A percentile compares a stretch with the other conserved stretches of the same genome.
phyloP scores from a whole-genome alignment of 768 basidiomycete species.

The Hypholoma sublateritium region DNA sequence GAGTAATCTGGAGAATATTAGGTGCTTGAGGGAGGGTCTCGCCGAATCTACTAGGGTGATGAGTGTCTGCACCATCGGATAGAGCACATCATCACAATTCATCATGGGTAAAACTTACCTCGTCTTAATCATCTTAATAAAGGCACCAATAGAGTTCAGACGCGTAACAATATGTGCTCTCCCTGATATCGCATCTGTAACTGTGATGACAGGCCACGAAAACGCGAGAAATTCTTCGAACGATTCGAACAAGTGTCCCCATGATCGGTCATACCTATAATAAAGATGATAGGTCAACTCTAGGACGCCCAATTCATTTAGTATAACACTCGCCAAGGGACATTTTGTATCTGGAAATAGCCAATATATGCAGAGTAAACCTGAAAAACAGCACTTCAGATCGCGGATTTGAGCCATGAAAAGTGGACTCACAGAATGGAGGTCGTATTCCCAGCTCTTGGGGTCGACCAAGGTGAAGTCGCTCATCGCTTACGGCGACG shows the following conservation, averaged over 20 bases:
- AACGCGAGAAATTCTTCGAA: constrained; percentile 81
- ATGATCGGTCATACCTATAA: constrained; percentile 73
- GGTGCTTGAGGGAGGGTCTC: constrained; percentile 73
- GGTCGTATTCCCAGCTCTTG: constrained; percentile 77
- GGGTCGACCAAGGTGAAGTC: constrained; percentile 77
- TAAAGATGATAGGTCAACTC: constrained; percentile 3
- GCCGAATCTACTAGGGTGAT: constrained; percentile 54
- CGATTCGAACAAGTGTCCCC: constrained; percentile 76
- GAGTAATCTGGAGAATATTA: constrained; percentile 65
- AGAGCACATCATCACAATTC: background rate
- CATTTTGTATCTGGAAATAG: constrained; percentile 67
- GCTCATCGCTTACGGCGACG: constrained; percentile 30
- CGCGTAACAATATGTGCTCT: constrained; percentile 81
- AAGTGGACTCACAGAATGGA: constrained; percentile 65
- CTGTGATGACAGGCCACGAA: constrained; percentile 80
- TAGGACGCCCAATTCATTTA: constrained; percentile 1
- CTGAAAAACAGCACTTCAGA: constrained; percentile 23
- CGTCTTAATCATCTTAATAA: constrained; percentile 85
- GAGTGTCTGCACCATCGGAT: background rate
- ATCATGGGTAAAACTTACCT: constrained; percentile 39
- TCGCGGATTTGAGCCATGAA: background rate
- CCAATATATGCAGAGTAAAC: constrained; percentile 79
- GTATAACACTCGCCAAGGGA: constrained; percentile 54
- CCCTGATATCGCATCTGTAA: constrained; percentile 72
- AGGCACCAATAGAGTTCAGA: constrained; percentile 66